phyloP scores from a whole-genome alignment of 805 yeast species.

The Candida broadrunensis region DNA sequence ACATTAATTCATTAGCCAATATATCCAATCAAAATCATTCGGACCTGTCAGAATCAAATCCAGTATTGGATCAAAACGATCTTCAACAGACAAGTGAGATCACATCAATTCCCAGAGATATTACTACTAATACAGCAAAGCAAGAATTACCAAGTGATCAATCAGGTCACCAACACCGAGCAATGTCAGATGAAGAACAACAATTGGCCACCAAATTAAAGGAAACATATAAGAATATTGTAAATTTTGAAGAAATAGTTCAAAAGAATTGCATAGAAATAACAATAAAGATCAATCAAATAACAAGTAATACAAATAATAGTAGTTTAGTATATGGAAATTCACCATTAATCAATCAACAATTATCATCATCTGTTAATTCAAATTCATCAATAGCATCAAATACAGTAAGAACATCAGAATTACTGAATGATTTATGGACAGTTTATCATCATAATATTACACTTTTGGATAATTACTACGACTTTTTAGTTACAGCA shows the following conservation, averaged over 20 bases:
- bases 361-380: slow-evolving; percentile 12
- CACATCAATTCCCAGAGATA: slow-evolving; percentile 3
- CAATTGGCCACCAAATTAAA: slow-evolving; percentile 67
- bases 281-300: slow-evolving; percentile 47
- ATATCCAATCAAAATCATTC: slow-evolving; percentile 29
- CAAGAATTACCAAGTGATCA: slow-evolving; percentile 8
- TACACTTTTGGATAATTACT: slow-evolving; percentile 64
- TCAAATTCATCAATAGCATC: slow-evolving; percentile 12
- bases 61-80: slow-evolving; percentile 19
- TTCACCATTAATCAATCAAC: slow-evolving; percentile 10
- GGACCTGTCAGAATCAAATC: slow-evolving; percentile 40
- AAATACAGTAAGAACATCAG: slow-evolving; percentile 36
- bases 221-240: slow-evolving; percentile 70
- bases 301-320: slow-evolving; percentile 31
- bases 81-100: slow-evolving; percentile 7
- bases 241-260: slow-evolving; percentile 63
- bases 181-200: slow-evolving; percentile 58
- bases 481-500: slow-evolving; percentile 69
- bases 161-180: slow-evolving; percentile 15
- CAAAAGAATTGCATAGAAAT: slow-evolving; percentile 66
- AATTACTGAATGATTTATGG: slow-evolving; percentile 64
- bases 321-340: slow-evolving; percentile 8
- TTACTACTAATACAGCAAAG: slow-evolving; percentile 1
- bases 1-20: slow-evolving; percentile 22
- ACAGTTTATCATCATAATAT: slow-evolving; percentile 65